Conservation (phyloP, 176 grass and related monocot species). For the Oryza coarctata region DNA sequence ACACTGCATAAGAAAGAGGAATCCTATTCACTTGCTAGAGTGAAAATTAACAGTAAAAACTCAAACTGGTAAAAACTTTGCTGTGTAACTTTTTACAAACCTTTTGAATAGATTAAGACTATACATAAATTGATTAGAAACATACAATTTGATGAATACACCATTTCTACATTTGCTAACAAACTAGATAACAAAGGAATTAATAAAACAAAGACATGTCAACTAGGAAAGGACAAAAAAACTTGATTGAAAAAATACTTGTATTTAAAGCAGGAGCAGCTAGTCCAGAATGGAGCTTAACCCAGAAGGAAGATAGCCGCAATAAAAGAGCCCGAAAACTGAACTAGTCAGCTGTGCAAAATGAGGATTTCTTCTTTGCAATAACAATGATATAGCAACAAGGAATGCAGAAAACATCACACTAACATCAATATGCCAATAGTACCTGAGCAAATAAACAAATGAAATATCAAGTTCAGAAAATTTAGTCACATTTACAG, state of each 20-base stretch:
- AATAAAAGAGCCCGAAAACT: constrained; percentile 97
- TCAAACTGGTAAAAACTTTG: neutral
- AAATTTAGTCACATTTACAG: constrained; percentile 31
- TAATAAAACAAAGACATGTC: neutral
- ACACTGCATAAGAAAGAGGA: neutral
- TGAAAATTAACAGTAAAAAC: constrained; percentile 8
- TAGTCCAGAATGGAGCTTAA: constrained; percentile 89
- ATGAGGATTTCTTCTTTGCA: constrained; percentile 95
- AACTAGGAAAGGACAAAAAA: neutral
- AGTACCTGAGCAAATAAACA: constrained; percentile 71
- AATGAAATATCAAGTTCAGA: constrained; percentile 18
- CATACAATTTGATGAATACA: neutral
- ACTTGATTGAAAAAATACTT: constrained; percentile 54
- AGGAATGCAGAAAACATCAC: constrained; percentile 80
- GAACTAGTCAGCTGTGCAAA: constrained; percentile 96
- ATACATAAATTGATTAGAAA: neutral
- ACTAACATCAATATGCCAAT: constrained; percentile 90
- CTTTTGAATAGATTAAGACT: constrained; percentile 11
- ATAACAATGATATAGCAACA: constrained; percentile 75
- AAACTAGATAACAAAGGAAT: neutral
- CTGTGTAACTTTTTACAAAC: neutral
- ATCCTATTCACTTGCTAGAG: neutral
- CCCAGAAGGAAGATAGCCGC: constrained; percentile 97
- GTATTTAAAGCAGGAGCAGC: constrained; percentile 84
- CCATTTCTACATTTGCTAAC: neutral